Conservation (phyloP, 371 early-diverging fungal genomes). For the Circinella minor region DNA sequence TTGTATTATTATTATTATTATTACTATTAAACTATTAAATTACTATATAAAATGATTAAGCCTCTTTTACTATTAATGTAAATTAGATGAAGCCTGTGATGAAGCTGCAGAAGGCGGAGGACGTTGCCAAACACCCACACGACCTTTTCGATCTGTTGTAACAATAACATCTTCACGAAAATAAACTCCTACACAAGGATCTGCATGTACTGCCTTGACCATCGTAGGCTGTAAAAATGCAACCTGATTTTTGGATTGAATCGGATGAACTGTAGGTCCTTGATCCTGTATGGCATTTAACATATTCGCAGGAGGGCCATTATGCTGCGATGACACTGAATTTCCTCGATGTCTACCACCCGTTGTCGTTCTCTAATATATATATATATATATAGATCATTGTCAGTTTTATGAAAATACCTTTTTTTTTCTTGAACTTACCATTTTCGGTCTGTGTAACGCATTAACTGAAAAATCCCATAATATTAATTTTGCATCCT, state of each 20-base stretch:
- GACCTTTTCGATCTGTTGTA: conserved; percentile 83
- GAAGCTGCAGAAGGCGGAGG: conserved; percentile 44
- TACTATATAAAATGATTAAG: too few species aligned
- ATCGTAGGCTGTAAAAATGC: conserved; percentile 83
- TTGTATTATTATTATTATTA: too few species aligned
- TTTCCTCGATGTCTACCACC: conserved; percentile 40
- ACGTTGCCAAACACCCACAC: conserved; percentile 81
- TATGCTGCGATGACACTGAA: conserved; percentile 42
- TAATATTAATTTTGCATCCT: conserved; percentile 86
- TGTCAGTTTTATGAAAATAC: too few species aligned
- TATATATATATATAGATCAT: too few species aligned
- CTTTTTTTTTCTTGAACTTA: conserved; percentile 34
- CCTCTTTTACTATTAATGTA: not conserved
- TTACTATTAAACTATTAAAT: too few species aligned
- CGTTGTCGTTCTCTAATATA: conserved; percentile 7
- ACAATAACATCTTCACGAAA: conserved; percentile 86
- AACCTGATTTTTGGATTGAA: conserved; percentile 70
- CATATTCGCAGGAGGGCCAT: conserved; percentile 30
- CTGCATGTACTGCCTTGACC: conserved; percentile 74
- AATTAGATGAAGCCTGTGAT: not conserved
- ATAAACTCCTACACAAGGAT: conserved; percentile 73
- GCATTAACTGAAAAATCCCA: conserved; percentile 94
- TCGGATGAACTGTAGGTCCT: conserved; percentile 57
- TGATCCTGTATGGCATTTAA: conserved; percentile 21
- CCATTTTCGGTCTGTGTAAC: conserved; percentile 74